These are phyloP conservation scores for Podospora anserina DNA, from an alignment of 495 filamentous ascomycete genomes.

Conservation along the genomic window DNA sequence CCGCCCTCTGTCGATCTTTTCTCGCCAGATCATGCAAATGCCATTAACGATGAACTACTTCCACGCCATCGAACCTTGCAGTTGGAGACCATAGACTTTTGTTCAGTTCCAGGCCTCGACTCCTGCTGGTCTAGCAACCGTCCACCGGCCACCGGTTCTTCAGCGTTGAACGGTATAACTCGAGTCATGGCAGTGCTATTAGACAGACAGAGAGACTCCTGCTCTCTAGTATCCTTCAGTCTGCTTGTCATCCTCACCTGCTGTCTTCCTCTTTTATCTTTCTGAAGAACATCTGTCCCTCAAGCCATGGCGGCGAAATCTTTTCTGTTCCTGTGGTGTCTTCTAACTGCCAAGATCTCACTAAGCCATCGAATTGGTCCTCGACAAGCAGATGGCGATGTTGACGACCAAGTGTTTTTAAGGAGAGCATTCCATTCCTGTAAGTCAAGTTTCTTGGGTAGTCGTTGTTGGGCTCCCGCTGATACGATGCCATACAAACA, in stretches of 20 bases:
- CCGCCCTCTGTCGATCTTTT: too few relatives aligned
- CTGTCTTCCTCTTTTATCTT: background rate
- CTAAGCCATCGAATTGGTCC: background rate
- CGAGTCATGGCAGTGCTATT: background rate
- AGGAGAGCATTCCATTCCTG: slow-evolving; percentile 29
- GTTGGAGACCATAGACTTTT: background rate
- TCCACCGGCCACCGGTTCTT: background rate
- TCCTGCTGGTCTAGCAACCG: background rate
- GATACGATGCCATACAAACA: slow-evolving; percentile 7
- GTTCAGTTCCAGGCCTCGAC: background rate
- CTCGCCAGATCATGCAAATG: too few relatives aligned
- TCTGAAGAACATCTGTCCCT: background rate
- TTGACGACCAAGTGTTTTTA: slow-evolving; percentile 19
- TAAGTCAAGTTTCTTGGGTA: slow-evolving; percentile 8
- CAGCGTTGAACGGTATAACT: background rate
- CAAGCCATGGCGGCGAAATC: slow-evolving; percentile 6
- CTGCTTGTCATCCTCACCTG: background rate
- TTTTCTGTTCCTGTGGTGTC: background rate
- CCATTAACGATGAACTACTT: background rate
- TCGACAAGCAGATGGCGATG: slow-evolving; percentile 23
- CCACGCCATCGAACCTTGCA: background rate
- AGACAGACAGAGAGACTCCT: background rate
- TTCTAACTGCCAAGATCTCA: background rate
- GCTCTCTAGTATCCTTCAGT: background rate
- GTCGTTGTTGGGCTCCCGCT: background rate